phyloP scores from a whole-genome alignment of 371 early-diverging fungal species.

The Mortierella sp. region DNA sequence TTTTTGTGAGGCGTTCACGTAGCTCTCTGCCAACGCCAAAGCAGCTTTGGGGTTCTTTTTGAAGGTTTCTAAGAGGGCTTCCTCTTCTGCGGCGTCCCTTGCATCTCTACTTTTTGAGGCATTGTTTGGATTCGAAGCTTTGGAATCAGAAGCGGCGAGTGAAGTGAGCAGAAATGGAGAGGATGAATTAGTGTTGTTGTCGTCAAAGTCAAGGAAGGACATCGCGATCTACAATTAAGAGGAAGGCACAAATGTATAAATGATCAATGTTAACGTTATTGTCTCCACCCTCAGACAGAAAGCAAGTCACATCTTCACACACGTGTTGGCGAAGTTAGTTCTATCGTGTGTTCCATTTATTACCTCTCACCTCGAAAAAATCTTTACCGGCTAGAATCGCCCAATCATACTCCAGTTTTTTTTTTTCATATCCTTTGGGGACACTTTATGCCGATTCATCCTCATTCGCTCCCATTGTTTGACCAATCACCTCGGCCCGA shows the following conservation, averaged over 20 bases:
- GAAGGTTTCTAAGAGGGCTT: conserved; percentile 34
- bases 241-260: no score
- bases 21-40: conserved; percentile 26
- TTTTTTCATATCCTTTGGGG: neutral
- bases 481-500: no score
- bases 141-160: neutral
- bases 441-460: neutral
- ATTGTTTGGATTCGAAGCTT: neutral
- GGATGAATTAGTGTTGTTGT: neutral
- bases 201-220: conserved; percentile 3
- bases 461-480: no score
- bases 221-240: neutral
- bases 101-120: neutral
- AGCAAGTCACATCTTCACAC: no score
- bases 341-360: no score
- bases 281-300: no score
- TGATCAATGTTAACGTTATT: no score
- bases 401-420: no score
- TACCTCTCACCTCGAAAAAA: no score
- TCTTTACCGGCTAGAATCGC: no score
- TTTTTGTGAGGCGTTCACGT: conserved; percentile 33
- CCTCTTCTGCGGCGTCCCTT: conserved; percentile 35
- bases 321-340: no score
- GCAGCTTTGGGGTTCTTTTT: conserved; percentile 45
- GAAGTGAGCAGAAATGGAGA: neutral